A percentile compares a stretch with the other conserved stretches of the same genome.
Conservation (phyloP, 1,139 yeast genomes). For the Maudiozyma humilis region DNA sequence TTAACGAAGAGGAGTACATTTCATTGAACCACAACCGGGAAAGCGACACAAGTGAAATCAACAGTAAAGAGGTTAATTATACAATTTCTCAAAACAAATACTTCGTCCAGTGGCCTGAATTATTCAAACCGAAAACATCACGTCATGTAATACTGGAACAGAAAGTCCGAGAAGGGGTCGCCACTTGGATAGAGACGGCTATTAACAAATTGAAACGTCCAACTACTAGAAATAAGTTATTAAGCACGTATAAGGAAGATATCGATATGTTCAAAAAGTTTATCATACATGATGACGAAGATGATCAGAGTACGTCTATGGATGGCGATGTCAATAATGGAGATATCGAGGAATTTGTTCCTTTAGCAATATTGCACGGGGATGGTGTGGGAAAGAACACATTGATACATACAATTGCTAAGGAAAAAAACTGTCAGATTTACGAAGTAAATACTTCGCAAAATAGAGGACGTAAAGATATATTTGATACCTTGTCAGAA, state of each 20-base stretch:
- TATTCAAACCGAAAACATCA: slow-evolving; percentile 37
- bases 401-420: slow-evolving; percentile 60
- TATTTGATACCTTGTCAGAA: slow-evolving; percentile 59
- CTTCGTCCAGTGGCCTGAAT: slow-evolving; percentile 36
- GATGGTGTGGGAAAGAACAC: slow-evolving; percentile 76
- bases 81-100: slow-evolving; percentile 4
- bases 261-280: slow-evolving; percentile 37
- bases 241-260: slow-evolving; percentile 19
- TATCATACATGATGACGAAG: slow-evolving; percentile 33
- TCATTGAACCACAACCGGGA: slow-evolving; percentile 8
- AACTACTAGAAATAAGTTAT: slow-evolving; percentile 32
- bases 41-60: neutral
- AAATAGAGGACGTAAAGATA: slow-evolving; percentile 63
- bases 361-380: slow-evolving; percentile 63
- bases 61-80: neutral
- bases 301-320: slow-evolving; percentile 30
- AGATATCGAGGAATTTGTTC: slow-evolving; percentile 39
- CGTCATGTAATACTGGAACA: slow-evolving; percentile 35
- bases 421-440: slow-evolving; percentile 60
- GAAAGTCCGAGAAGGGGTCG: slow-evolving; percentile 27
- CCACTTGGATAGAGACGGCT: slow-evolving; percentile 44
- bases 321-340: slow-evolving; percentile 22
- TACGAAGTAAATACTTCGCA: slow-evolving; percentile 76
- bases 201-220: slow-evolving; percentile 38
- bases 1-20: slow-evolving; percentile 11